Evolutionary conservation across 345 rosid genomes (phyloP).

Genomic region (Pugionium dolabratum): DNA sequence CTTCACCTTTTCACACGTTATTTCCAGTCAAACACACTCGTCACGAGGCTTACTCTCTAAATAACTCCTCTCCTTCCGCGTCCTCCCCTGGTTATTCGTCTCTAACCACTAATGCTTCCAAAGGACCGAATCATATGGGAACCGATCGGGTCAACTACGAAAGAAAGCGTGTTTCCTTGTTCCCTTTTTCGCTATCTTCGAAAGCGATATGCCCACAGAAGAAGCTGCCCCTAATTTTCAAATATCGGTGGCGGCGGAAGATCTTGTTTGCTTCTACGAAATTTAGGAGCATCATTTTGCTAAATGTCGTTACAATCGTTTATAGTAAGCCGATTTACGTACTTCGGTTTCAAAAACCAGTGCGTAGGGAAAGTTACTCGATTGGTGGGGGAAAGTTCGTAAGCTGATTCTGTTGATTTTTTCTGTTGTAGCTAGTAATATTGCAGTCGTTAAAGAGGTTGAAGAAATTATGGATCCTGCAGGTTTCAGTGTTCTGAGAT

Average conservation of each 20-base stretch:
- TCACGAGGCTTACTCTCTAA: slow-evolving; percentile 9
- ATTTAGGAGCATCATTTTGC: slow-evolving; percentile 55
- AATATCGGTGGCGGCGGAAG: slow-evolving; percentile 46
- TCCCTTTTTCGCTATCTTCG: not conserved
- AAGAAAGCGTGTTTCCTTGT: not conserved
- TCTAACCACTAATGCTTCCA: not conserved
- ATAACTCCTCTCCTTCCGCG: not conserved
- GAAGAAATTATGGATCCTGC: slow-evolving; percentile 57
- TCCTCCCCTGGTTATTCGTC: not conserved
- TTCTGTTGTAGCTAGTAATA: slow-evolving; percentile 52
- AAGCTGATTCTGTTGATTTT: not conserved
- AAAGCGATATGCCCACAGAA: not conserved
- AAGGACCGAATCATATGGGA: not conserved
- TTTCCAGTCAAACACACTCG: not conserved
- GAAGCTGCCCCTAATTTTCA: slow-evolving; percentile 20
- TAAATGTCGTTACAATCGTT: slow-evolving; percentile 54
- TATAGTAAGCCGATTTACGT: slow-evolving; percentile 43
- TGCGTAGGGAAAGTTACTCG: not conserved
- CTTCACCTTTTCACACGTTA: not conserved
- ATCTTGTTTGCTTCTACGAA: slow-evolving; percentile 47
- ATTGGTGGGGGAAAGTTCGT: slow-evolving; percentile 8
- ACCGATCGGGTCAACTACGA: slow-evolving; percentile 5
- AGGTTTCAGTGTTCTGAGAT: slow-evolving; percentile 54
- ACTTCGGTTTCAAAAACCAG: no score
- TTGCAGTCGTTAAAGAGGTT: slow-evolving; percentile 61